A percentile compares a stretch with the other conserved stretches of the same genome.
phyloP scores from a whole-genome alignment of 1,284 basidiomycete genomes.

The Schizophyllum commune region DNA sequence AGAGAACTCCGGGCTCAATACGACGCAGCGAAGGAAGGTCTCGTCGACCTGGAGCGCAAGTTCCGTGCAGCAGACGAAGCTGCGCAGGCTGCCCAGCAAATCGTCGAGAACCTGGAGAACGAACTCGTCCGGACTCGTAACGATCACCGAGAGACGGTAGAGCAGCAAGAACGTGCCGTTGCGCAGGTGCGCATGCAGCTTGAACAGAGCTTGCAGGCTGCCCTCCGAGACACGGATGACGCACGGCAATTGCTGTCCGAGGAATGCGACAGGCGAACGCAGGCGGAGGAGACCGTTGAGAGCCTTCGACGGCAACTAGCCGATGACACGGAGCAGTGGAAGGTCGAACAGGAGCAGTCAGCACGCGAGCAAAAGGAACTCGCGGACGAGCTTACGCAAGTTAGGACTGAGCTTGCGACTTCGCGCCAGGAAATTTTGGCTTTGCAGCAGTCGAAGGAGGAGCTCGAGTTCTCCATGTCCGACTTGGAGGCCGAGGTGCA shows the following conservation, averaged over 20 bases:
- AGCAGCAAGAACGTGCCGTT: too few species aligned
- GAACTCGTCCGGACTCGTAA: slow-evolving; percentile 1
- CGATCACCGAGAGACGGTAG: too few species aligned
- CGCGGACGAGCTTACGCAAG: slow-evolving; percentile 13
- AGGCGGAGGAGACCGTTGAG: slow-evolving; percentile 3
- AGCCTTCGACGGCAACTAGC: slow-evolving; percentile 3
- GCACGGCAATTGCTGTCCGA: not conserved
- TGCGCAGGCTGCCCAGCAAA: not conserved
- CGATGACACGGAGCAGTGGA: not conserved
- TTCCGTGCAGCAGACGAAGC: not conserved
- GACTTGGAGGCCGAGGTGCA: slow-evolving; percentile 57
- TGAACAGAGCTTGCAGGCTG: slow-evolving; percentile 2
- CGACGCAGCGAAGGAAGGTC: slow-evolving; percentile 1
- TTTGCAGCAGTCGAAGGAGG: slow-evolving; percentile 39
- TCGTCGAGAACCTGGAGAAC: slow-evolving; percentile 18
- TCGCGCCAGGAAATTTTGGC: slow-evolving; percentile 17
- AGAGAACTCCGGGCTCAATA: not conserved
- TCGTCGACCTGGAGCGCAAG: slow-evolving; percentile 10
- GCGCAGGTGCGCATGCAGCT: not conserved
- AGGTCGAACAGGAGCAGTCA: not conserved
- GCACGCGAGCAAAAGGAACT: slow-evolving; percentile 8
- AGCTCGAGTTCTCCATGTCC: slow-evolving; percentile 47
- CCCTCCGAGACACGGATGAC: not conserved
- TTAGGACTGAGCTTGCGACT: slow-evolving; percentile 17
- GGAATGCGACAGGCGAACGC: not conserved